Evolutionary conservation across 768 basidiomycete genomes (phyloP), one percentile per base, ranked within the genome.

Genomic region (Cystofilobasidium macerans): DNA sequence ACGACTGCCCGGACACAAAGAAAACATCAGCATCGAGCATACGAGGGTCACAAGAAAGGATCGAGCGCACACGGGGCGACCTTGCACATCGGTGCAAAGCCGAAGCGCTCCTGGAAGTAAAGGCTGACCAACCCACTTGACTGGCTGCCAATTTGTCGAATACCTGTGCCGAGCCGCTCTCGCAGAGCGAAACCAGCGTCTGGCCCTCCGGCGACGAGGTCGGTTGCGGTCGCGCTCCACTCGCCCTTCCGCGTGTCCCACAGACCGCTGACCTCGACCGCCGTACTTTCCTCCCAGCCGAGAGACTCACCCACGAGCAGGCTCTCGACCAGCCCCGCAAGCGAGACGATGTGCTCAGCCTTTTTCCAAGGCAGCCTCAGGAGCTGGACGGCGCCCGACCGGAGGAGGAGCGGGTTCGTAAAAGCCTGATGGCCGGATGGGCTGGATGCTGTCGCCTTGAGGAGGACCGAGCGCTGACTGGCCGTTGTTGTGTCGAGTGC

Each of bases 81-180:
- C 8, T 20, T n/a, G 57, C 62, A 64, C 18, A 86, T 86, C 69
- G 84, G 77, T 69, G 87, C 86, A 69, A 92, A 88, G 8, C 87
- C 86, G 74, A 84, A 90, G 59, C 88, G 81, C 54, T 89, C 87
- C 35, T 84, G 84, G 47, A 89, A 80, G 72, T 89, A 90, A 72
- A 79, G 2, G 86, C 84, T 26, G 89, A 78, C 65, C 86, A 87
- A 2, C 81, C 81, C 67, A 84, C 78, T 24, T 83, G 82, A n/a
- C 13, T 30, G 28, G n/a, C n/a, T n/a, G n/a, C n/a, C n/a, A n/a
- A n/a, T n/a, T n/a, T n/a, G n/a, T n/a, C n/a, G n/a, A n/a, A n/a
- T n/a, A n/a, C n/a, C n/a, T n/a, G n/a, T n/a, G n/a, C 88, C 89
- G 8, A 91, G 77, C 86, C 88, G 88, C 4, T 82, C 82, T 70